Evolutionary conservation across 2,329 filamentous ascomycete species (phyloP), one percentile per base, ranked within the genome.

Genomic region (Fusarium proliferatum): DNA sequence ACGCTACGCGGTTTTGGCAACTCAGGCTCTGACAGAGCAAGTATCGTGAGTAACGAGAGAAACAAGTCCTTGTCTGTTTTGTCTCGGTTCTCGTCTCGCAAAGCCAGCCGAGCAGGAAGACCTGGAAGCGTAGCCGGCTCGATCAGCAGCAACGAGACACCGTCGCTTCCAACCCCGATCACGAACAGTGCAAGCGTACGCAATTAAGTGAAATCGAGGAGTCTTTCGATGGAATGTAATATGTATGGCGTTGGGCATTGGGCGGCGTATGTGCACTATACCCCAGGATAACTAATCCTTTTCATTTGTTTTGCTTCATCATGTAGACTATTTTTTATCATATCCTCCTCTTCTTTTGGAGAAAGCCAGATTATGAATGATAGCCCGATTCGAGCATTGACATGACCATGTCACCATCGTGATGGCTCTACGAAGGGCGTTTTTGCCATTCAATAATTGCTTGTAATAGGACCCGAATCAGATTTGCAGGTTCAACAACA

Each of bases 1-100:
- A 85, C 86, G 30, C 72, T 89, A n/a, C 81, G 82, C 51, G 85
- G 86, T 30, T 77, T 78, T 15, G 68, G 65, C 17, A 61, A 71
- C 3, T 73, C 74, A 55, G 76, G 71, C 26, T 79, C 75, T 13
- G 79, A 81, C 55, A 74, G 80, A 23, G 78, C 78, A 38, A 80
- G 73, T 61, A 72, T 79, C 11, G 56, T 81, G 56, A 81, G 78
- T 58, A 79, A 77, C 58, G 84, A 85, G 63, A 81, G 77, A 73
- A 80, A 78, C 69, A 81, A 78, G 60, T 78, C 79, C 8, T 75
- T 72, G 15, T 79, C 80, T 9, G 76, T 84, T 45, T 62, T 85
- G 21, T 76, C 81, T 34, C 80, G 79, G 43, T 80, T 85, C 69
- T 80, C 80, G 12, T 78, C 76, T 39, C 80, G 81, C 38, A 79